Percentiles rank a stretch among this genome's conserved stretches.
Conservation (phyloP, 306 rosid genomes). For the Chamaecrista fasciculata region DNA sequence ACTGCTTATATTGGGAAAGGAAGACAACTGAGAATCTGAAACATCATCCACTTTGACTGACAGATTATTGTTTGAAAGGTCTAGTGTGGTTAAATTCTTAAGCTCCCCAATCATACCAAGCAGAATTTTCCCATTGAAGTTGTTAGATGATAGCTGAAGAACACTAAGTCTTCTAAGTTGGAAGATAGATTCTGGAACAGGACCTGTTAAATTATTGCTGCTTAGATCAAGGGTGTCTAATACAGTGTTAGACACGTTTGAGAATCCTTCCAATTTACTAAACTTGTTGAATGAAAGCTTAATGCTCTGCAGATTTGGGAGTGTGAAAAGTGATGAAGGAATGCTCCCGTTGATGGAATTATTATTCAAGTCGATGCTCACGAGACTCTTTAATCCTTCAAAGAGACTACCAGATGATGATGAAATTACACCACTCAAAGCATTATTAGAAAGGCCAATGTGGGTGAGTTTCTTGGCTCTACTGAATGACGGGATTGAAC, state of each 20-base stretch:
- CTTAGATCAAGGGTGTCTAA: constrained; percentile 50
- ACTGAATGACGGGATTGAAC: neutral
- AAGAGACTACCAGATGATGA: constrained; percentile 30
- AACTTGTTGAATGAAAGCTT: constrained; percentile 37
- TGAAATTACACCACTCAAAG: constrained; percentile 27
- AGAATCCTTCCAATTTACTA: constrained; percentile 22
- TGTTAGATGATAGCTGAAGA: constrained; percentile 57
- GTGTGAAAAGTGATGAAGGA: constrained; percentile 37
- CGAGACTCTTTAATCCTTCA: constrained; percentile 31
- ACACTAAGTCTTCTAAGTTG: constrained; percentile 30
- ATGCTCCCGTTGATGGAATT: constrained; percentile 42
- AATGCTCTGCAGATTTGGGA: constrained; percentile 28
- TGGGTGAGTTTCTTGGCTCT: neutral
- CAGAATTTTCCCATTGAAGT: constrained; percentile 33
- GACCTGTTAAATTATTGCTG: constrained; percentile 49
- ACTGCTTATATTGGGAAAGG: constrained; percentile 21
- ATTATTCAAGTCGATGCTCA: neutral
- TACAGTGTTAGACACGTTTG: neutral
- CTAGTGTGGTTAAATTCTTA: constrained; percentile 41
- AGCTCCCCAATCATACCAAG: constrained; percentile 24
- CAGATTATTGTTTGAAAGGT: constrained; percentile 57
- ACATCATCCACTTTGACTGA: neutral
- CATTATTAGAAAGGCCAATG: neutral
- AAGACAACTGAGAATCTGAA: neutral
- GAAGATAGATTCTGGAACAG: constrained; percentile 36